A percentile compares a stretch with the other conserved stretches of the same genome.
Evolutionary conservation across 352 stramenopile genomes (phyloP).

Genomic region (Pythium vanterpoolii): DNA sequence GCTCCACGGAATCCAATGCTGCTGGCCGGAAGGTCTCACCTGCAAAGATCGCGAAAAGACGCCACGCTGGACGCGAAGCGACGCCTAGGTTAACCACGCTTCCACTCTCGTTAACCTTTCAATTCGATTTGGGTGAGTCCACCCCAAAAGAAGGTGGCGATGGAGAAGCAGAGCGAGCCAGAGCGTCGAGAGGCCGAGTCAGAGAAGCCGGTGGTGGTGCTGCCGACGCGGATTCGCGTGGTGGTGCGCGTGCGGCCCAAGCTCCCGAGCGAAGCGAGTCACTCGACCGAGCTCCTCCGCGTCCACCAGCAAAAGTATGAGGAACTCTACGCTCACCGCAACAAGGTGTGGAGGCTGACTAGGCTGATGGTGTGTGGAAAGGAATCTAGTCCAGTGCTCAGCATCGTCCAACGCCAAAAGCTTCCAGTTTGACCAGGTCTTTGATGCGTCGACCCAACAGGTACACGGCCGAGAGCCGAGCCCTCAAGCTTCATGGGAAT

Average conservation of each 20-base stretch:
- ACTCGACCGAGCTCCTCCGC: slow-evolving; percentile 32
- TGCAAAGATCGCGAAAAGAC: slow-evolving; percentile 44
- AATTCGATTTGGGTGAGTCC: too few species aligned
- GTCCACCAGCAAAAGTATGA: slow-evolving; percentile 26
- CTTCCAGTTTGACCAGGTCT: slow-evolving; percentile 58
- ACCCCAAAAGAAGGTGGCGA: too few species aligned
- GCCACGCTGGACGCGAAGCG: slow-evolving; percentile 25
- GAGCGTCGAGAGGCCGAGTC: slow-evolving; percentile 9
- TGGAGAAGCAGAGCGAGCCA: background rate
- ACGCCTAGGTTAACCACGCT: slow-evolving; percentile 16
- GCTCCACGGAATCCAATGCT: background rate
- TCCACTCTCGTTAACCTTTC: background rate
- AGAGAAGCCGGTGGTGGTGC: background rate
- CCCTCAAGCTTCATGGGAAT: too few species aligned
- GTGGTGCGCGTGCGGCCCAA: slow-evolving; percentile 46
- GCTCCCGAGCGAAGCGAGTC: slow-evolving; percentile 34
- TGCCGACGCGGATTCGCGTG: slow-evolving; percentile 40
- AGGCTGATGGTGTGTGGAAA: background rate
- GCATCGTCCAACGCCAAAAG: slow-evolving; percentile 23
- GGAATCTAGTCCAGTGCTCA: slow-evolving; percentile 29
- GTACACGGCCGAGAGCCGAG: slow-evolving; percentile 18
- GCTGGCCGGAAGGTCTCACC: background rate
- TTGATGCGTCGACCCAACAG: slow-evolving; percentile 33
- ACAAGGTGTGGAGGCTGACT: background rate
- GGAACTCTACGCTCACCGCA: background rate